Evolutionary conservation across 306 rosid species (phyloP), one percentile per base, ranked within the genome.

Genomic region (Cajanus cajan): DNA sequence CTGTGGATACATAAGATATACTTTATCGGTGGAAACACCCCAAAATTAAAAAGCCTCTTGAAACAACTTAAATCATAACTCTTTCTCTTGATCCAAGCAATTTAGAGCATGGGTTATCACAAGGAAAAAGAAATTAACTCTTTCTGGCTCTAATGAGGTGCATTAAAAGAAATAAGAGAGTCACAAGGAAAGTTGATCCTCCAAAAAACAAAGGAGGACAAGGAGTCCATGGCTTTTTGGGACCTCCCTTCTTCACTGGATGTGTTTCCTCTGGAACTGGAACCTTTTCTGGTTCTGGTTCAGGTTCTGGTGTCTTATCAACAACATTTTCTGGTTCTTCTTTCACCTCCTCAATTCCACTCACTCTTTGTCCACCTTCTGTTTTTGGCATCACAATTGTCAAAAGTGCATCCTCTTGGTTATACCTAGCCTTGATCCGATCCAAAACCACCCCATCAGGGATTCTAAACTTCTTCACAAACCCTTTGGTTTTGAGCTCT

Each of bases 331-430:
- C 72, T 66, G 6, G 8, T 64, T 19, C 86, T 80, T 90, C 91
- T 63, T 74, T 77, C 68, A 87, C 86, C 78, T 92, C 97, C 82
- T 89, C 86, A 39, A 88, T 78, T 59, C 71, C 78, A 43, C 59
- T 6, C 1, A 57, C 40, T 14, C 93, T 89, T 74, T 89, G 88
- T 36, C 21, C 83, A 33, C 19, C 73, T 76, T 90, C 84, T 47
- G 10, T 58, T 67, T 91, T 93, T 22, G 94, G 93, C 90, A 93
- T 89, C 33, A 82, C 15, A 8, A 89, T 89, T 3, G 73, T 87
- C 57, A 93, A 83, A 19, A 39, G 21, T 12, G 86, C 84, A 13
- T 88, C 90, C 25, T 81, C 81, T 61, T 82, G 86, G 0, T 72
- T 15, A 71, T 89, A 89, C 81, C 54, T 89, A 13, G 93, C 98